A percentile compares a stretch with the other conserved stretches of the same genome.
Evolutionary conservation across 2,329 filamentous ascomycete species (phyloP).

Genomic region (Botryotinia globosa): DNA sequence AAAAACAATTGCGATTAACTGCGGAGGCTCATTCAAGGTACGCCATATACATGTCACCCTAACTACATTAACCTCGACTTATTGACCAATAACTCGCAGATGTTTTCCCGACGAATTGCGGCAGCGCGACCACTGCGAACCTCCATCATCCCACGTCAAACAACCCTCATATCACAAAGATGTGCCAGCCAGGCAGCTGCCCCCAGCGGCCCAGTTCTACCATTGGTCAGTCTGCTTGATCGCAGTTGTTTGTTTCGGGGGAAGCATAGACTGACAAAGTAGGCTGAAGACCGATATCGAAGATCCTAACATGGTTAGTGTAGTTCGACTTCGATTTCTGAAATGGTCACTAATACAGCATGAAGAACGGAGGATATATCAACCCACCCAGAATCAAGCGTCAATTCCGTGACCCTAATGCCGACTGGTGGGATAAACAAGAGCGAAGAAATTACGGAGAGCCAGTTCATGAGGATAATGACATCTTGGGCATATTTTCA

Average conservation of each 20-base stretch:
- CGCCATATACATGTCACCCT: background rate
- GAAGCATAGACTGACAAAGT: slow-evolving; percentile 26
- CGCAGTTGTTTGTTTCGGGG: background rate
- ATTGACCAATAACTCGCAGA: slow-evolving; percentile 43
- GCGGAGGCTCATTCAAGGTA: slow-evolving; percentile 19
- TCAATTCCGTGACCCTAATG: slow-evolving; percentile 88
- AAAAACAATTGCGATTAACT: background rate
- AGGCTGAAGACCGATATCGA: slow-evolving; percentile 50
- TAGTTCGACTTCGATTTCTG: background rate
- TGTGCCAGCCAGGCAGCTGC: slow-evolving; percentile 26
- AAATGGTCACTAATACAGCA: slow-evolving; percentile 21
- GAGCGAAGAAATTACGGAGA: slow-evolving; percentile 97
- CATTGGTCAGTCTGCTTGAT: slow-evolving; percentile 31
- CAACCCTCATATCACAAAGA: slow-evolving; percentile 56
- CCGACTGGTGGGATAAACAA: slow-evolving; percentile 95
- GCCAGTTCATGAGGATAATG: slow-evolving; percentile 94
- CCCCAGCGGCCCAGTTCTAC: slow-evolving; percentile 28
- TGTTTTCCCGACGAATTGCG: slow-evolving; percentile 59
- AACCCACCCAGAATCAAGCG: slow-evolving; percentile 80
- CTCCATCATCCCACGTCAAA: slow-evolving; percentile 47
- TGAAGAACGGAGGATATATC: slow-evolving; percentile 78
- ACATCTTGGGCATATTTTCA: slow-evolving; percentile 85
- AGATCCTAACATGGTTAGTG: slow-evolving; percentile 64
- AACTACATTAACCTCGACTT: background rate
- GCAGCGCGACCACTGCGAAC: slow-evolving; percentile 50